Evolutionary conservation across 164 flowering plant species (phyloP), one percentile per base, ranked within the genome.

Genomic region (Liquidambar formosana): DNA sequence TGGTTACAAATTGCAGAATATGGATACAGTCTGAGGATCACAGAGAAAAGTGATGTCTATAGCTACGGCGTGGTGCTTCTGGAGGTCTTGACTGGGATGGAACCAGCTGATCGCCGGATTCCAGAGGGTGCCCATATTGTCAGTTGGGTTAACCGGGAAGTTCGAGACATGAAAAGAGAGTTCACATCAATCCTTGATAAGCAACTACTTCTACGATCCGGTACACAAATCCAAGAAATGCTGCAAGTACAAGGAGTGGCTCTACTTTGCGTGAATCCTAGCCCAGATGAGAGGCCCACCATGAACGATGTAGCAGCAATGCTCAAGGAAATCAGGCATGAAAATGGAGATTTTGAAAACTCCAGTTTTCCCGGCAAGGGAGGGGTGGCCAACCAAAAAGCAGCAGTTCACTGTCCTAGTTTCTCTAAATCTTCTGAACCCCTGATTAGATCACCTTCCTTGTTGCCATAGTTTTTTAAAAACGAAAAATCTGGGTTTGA

Each of bases 61-160:
- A 88, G 92, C 78, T 88, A 72, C 56, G 92, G 92, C 2, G 79
- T 88, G 56, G 92, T 85, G 67, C 80, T 88, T 43, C 80, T 84
- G 16, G 92, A 88, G 75, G 81, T 82, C 63, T 69, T 84, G 68
- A 88, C 92, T 5, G 92, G 88, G 57, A 84, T 60, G 80, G 76
- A 81, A 62, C 88, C 90, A 25, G 83, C 57, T 2, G 87, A 83
- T 65, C 76, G 41, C 18, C 45, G 63, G 62, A 77, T 84, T 22
- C 86, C 85, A 14, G 88, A 86, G 5, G 84, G 81, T 6, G 68
- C 38, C 25, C 88, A 88, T 76, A 79, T 88, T 69, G 84, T 84
- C 13, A 72, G 63, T 6, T 83, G 88, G 90, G 75, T 86, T 22
- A 69, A 63, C 61, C 25, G 38, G 46, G 83, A 80, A 60, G 70